phyloP scores from a whole-genome alignment of 2,329 filamentous ascomycete species.

The Rhinocladiella similis region DNA sequence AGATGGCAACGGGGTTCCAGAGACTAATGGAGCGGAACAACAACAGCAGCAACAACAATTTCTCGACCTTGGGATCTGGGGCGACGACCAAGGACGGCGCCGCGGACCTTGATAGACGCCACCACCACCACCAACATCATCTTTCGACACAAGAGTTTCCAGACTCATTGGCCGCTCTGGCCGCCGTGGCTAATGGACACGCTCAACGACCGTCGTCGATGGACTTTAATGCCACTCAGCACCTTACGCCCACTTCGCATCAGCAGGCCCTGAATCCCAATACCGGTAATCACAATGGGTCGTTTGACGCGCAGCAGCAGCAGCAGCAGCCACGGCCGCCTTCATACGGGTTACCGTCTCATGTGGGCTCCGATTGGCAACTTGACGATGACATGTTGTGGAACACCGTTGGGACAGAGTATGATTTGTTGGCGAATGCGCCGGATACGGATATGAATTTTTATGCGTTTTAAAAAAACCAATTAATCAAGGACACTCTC shows the following conservation, averaged over 20 bases:
- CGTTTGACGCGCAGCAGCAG: background rate
- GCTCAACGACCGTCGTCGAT: background rate
- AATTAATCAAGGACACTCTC: no score
- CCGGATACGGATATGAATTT: background rate
- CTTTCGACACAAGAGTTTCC: background rate
- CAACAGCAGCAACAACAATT: background rate
- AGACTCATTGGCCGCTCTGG: background rate
- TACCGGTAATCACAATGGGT: background rate
- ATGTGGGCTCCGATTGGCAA: background rate
- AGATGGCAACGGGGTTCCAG: conserved; percentile 30
- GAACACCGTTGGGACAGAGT: background rate
- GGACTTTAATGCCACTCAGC: background rate
- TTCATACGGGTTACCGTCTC: background rate
- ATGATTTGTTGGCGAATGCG: background rate
- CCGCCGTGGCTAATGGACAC: background rate
- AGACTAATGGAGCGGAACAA: conserved; percentile 22
- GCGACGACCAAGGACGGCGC: background rate
- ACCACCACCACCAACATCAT: background rate
- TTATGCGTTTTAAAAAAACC: background rate
- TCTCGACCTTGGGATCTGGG: no score
- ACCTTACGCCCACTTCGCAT: background rate
- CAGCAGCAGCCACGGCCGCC: no score
- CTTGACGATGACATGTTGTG: conserved; percentile 2
- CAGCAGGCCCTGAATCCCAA: background rate
- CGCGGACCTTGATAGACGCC: no score